Percentiles rank a stretch among this genome's conserved stretches.
Conservation (phyloP, 1,139 yeast genomes). For the Protomyces inundatus region DNA sequence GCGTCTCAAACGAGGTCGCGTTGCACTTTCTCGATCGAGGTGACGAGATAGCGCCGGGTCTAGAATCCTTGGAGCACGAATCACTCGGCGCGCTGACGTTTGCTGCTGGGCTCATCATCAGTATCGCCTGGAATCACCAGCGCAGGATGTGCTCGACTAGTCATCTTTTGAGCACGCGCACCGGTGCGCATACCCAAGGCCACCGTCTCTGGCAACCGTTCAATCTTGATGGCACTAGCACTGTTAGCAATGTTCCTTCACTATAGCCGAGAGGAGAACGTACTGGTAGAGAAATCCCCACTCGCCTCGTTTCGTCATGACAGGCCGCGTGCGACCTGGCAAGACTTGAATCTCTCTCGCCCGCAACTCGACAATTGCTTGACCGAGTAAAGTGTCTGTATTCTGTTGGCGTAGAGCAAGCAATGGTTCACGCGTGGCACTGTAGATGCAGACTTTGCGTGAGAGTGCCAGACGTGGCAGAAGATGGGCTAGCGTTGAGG, state of each 20-base stretch:
- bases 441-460: conserved; percentile 75
- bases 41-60: no score
- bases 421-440: conserved; percentile 72
- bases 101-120: neutral
- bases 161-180: neutral
- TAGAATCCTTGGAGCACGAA: no score
- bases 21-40: no score
- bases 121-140: no score
- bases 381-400: conserved; percentile 72
- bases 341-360: conserved; percentile 87
- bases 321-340: conserved; percentile 90
- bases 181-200: neutral
- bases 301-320: conserved; percentile 87
- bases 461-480: conserved; percentile 75
- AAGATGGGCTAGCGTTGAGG: conserved; percentile 58
- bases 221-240: neutral
- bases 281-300: conserved; percentile 67
- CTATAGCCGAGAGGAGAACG: neutral
- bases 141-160: neutral
- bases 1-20: no score
- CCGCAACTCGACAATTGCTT: conserved; percentile 73
- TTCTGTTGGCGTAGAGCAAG: conserved; percentile 53
- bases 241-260: neutral
- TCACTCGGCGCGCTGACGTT: neutral
- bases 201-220: neutral